Percentiles rank a stretch among this genome's conserved stretches.
Evolutionary conservation across 208 protist species (phyloP).

Genomic region (Trypanosoma theileri): DNA sequence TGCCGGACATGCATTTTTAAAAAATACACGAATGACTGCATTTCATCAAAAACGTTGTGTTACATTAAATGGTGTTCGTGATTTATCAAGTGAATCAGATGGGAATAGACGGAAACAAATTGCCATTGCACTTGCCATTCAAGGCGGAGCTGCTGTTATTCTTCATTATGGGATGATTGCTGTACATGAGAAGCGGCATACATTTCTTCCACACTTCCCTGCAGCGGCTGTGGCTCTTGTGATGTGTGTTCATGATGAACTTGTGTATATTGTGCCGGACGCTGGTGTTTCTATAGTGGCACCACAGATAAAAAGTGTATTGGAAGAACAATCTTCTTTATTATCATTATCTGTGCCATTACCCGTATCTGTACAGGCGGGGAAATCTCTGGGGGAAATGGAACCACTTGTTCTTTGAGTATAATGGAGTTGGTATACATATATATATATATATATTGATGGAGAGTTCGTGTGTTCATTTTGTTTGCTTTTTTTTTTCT

Average conservation of each 20-base stretch:
- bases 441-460: constrained; percentile 11
- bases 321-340: constrained; percentile 43
- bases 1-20: constrained; percentile 52
- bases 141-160: constrained; percentile 84
- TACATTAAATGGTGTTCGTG: constrained; percentile 50
- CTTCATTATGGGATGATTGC: constrained; percentile 78
- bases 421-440: not conserved
- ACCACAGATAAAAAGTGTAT: constrained; percentile 43
- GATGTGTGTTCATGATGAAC: constrained; percentile 81
- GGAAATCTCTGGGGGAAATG: constrained; percentile 52
- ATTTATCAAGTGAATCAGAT: constrained; percentile 41
- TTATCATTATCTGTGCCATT: constrained; percentile 50
- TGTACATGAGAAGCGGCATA: constrained; percentile 61
- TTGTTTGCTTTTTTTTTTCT: constrained; percentile 7
- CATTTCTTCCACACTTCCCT: constrained; percentile 53
- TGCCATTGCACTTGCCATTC: constrained; percentile 71
- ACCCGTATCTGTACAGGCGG: constrained; percentile 55
- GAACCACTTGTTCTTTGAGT: constrained; percentile 11
- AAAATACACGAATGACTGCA: constrained; percentile 39
- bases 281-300: constrained; percentile 37
- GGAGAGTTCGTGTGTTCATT: not conserved
- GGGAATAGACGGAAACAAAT: constrained; percentile 60
- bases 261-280: constrained; percentile 69
- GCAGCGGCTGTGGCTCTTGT: constrained; percentile 56
- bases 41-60: constrained; percentile 35